Evolutionary conservation across 2,329 filamentous ascomycete species (phyloP).

Genomic region (Thielaviopsis punctulata): DNA sequence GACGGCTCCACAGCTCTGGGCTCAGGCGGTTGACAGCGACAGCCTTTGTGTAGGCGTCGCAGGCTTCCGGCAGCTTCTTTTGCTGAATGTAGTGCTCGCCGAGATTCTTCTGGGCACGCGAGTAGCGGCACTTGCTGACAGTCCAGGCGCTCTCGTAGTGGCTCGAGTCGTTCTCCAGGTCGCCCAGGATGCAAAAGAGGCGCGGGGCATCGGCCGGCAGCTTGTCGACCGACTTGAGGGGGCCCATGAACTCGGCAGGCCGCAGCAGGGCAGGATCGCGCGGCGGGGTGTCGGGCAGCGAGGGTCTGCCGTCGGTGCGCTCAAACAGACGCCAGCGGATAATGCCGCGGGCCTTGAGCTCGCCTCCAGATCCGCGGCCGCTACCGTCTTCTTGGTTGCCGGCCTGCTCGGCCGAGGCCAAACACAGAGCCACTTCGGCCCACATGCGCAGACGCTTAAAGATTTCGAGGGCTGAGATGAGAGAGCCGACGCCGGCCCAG

Average conservation of each 20-base stretch:
- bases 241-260: slow-evolving; percentile 32
- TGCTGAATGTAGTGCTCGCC: slow-evolving; percentile 58
- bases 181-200: slow-evolving; percentile 83
- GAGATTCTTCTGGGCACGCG: slow-evolving; percentile 73
- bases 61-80: slow-evolving; percentile 50
- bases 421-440: slow-evolving; percentile 86
- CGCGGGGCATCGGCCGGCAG: slow-evolving; percentile 65
- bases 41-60: slow-evolving; percentile 61
- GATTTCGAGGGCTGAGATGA: slow-evolving; percentile 83
- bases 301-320: slow-evolving; percentile 37
- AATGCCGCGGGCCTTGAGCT: slow-evolving; percentile 65
- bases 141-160: slow-evolving; percentile 82
- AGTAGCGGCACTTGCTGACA: slow-evolving; percentile 63
- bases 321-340: slow-evolving; percentile 67
- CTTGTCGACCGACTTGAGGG: slow-evolving; percentile 31
- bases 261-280: slow-evolving; percentile 4
- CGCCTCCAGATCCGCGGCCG: slow-evolving; percentile 38
- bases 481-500: slow-evolving; percentile 79
- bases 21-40: slow-evolving; percentile 67
- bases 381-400: slow-evolving; percentile 46
- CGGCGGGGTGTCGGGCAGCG: neutral
- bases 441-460: slow-evolving; percentile 87
- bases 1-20: slow-evolving; percentile 69
- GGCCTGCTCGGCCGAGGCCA: slow-evolving; percentile 42
- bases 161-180: slow-evolving; percentile 56